Evolutionary conservation across 179 eudicot species (phyloP).

Genomic region (Spinacia oleracea): DNA sequence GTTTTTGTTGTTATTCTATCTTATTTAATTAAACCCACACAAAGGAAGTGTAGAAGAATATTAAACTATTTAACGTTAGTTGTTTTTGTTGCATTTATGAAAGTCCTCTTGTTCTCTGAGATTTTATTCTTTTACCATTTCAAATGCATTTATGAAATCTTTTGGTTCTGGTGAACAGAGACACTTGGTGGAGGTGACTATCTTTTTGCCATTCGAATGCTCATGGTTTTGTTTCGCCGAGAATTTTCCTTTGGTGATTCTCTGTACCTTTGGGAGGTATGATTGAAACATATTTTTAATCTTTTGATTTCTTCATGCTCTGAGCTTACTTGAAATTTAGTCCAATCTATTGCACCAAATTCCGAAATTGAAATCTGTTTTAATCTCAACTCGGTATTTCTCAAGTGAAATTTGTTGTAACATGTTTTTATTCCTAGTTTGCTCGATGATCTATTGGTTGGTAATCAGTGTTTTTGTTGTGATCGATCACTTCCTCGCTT

Average conservation of each 20-base stretch:
- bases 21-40: not conserved
- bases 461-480: not conserved
- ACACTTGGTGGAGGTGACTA: constrained; percentile 94
- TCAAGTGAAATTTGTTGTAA: not conserved
- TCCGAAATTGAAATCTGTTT: not conserved
- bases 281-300: not conserved
- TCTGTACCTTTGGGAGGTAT: constrained; percentile 99
- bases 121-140: not conserved
- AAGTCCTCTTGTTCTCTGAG: not conserved
- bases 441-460: not conserved
- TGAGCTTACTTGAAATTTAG: not conserved
- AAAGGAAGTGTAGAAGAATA: not conserved
- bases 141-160: not conserved
- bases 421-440: not conserved
- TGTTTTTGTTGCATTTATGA: not conserved
- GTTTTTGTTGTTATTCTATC: not conserved
- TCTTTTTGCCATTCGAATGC: constrained; percentile 96
- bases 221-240: constrained; percentile 97
- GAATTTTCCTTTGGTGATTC: constrained; percentile 96
- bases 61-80: not conserved
- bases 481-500: not conserved
- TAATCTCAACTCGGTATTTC: not conserved
- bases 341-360: too few species aligned
- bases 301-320: not conserved
- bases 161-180: constrained; percentile 55